A percentile compares a stretch with the other conserved stretches of the same genome.
Evolutionary conservation across 192 early-diverging fungal species (phyloP).

Genomic region (Coemansia sp.): DNA sequence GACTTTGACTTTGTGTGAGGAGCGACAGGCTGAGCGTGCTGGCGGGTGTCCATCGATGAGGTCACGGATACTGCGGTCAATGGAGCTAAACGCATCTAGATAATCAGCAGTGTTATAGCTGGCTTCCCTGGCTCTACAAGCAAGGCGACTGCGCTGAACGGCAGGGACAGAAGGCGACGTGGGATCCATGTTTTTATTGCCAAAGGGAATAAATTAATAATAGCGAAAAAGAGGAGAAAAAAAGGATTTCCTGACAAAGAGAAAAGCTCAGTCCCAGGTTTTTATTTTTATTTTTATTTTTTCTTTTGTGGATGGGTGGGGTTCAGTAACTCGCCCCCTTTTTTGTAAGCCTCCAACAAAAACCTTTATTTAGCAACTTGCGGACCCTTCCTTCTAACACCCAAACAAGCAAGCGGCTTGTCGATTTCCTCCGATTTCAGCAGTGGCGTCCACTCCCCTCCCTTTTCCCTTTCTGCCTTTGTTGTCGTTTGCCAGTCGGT

Average conservation of each 20-base stretch:
- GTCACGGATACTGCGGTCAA: constrained; percentile 36
- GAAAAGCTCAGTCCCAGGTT: not conserved
- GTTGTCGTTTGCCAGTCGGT: not conserved
- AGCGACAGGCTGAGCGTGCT: not conserved
- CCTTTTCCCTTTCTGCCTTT: not conserved
- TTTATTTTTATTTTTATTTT: not conserved
- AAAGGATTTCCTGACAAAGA: not conserved
- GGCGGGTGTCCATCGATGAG: constrained; percentile 19
- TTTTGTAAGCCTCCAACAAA: not conserved
- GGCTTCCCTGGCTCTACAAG: not conserved
- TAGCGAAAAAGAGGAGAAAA: not conserved
- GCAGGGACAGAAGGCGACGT: not conserved
- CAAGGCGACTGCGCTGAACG: not conserved
- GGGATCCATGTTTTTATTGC: not conserved
- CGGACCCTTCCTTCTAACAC: not conserved
- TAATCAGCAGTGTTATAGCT: constrained; percentile 26
- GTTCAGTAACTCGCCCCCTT: not conserved
- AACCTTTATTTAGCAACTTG: not conserved
- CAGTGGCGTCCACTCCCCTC: not conserved
- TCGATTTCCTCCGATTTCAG: not conserved
- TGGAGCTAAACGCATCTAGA: constrained; percentile 28
- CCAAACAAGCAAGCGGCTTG: not conserved
- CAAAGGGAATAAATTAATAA: not conserved
- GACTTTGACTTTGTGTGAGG: not conserved
- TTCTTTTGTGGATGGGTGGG: too few relatives aligned